These are phyloP conservation scores for Salvia splendens DNA, from an alignment of 257 asterid species.

Conservation along the genomic window DNA sequence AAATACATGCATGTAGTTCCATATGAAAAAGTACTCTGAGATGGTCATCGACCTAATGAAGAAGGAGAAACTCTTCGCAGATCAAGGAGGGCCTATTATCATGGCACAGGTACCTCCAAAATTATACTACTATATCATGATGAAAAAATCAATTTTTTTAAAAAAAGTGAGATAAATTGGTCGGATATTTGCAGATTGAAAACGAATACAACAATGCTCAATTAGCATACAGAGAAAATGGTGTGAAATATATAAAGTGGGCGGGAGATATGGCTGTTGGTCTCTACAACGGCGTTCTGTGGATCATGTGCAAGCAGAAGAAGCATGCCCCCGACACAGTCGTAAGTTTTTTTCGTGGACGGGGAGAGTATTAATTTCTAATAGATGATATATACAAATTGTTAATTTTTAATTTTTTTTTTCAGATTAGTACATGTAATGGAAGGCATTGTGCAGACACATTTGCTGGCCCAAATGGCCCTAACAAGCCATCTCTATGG, in stretches of 20 bases:
- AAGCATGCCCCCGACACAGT: constrained; percentile 61
- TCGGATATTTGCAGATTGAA: constrained; percentile 51
- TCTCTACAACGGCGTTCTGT: constrained; percentile 57
- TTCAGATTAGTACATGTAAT: constrained; percentile 81
- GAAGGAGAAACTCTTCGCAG: constrained; percentile 74
- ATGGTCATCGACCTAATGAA: constrained; percentile 57
- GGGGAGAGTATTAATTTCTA: too few species aligned
- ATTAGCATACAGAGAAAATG: constrained; percentile 59
- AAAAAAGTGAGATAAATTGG: background rate
- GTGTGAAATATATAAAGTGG: constrained; percentile 66
- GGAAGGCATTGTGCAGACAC: constrained; percentile 92
- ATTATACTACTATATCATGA: too few species aligned
- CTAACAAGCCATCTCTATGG: constrained; percentile 80
- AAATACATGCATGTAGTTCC: constrained; percentile 41
- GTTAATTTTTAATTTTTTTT: background rate
- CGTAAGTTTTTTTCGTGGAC: constrained; percentile 34
- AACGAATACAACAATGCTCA: constrained; percentile 83
- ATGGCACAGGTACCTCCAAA: constrained; percentile 60
- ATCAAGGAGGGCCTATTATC: constrained; percentile 92
- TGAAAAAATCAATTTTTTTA: too few species aligned
- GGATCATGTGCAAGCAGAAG: constrained; percentile 94
- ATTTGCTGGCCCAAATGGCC: constrained; percentile 75
- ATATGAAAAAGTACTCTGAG: constrained; percentile 66
- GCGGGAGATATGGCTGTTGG: constrained; percentile 78
- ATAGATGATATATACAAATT: too few species aligned